These are phyloP conservation scores for Penicillium soppii DNA, from an alignment of 495 filamentous ascomycete species.

Conservation along the genomic window DNA sequence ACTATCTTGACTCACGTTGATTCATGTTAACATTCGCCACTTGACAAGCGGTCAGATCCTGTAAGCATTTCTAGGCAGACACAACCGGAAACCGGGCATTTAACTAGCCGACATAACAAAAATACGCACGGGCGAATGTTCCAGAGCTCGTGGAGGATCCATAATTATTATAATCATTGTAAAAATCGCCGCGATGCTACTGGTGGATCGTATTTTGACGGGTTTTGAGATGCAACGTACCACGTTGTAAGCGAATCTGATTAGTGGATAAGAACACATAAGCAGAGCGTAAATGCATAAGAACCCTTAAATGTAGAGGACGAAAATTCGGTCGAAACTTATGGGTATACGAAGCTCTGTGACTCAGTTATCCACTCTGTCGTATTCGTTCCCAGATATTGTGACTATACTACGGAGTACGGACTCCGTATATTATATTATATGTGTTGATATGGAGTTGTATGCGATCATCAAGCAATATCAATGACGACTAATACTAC, in stretches of 20 bases:
- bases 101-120: background rate
- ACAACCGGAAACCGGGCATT: background rate
- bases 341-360: background rate
- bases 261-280: background rate
- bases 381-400: constrained; percentile 2
- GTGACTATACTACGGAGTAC: no score
- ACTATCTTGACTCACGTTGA: no score
- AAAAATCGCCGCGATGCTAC: background rate
- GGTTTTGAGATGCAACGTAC: background rate
- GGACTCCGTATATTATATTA: no score
- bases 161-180: no score
- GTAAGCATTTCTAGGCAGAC: background rate
- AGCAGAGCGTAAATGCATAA: no score
- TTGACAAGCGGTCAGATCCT: background rate
- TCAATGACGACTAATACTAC: no score
- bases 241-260: background rate
- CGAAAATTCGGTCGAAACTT: constrained; percentile 1
- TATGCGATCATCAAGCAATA: no score
- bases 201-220: background rate
- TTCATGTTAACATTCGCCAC: background rate
- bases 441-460: no score
- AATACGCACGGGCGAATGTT: constrained; percentile 2
- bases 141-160: background rate
- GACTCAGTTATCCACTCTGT: constrained; percentile 1
- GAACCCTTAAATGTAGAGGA: no score